These are phyloP conservation scores for Scedosporium aurantiacum DNA, from an alignment of 2,329 filamentous ascomycete genomes.

Conservation along the genomic window DNA sequence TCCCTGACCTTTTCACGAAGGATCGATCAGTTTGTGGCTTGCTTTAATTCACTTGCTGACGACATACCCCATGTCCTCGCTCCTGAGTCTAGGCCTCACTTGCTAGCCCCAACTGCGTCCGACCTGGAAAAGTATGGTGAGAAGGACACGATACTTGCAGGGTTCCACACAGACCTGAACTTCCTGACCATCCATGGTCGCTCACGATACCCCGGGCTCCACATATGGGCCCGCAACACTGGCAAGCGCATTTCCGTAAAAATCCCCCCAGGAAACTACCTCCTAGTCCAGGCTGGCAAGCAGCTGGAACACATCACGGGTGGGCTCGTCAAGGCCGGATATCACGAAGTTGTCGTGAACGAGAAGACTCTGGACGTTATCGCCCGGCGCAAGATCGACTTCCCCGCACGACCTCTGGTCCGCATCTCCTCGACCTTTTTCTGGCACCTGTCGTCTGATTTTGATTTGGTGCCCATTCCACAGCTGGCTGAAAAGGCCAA, in stretches of 20 bases:
- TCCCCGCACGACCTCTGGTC: constrained; percentile 38
- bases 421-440: constrained; percentile 51
- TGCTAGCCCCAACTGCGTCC: constrained; percentile 49
- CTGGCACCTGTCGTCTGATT: constrained; percentile 48
- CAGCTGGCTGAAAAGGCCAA: constrained; percentile 32
- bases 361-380: constrained; percentile 38
- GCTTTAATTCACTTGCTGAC: not conserved
- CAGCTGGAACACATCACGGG: constrained; percentile 52
- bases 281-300: constrained; percentile 52
- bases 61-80: not conserved
- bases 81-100: constrained; percentile 36
- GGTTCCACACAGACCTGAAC: constrained; percentile 55
- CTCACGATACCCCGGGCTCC: constrained; percentile 48
- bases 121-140: constrained; percentile 42
- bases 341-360: constrained; percentile 51
- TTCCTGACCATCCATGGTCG: constrained; percentile 55
- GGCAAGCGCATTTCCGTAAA: constrained; percentile 46
- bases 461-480: constrained; percentile 41
- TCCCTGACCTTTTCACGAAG: constrained; percentile 4
- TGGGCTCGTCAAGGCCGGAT: constrained; percentile 50
- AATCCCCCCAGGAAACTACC: constrained; percentile 45
- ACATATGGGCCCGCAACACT: constrained; percentile 55
- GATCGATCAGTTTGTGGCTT: not conserved
- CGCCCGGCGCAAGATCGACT: constrained; percentile 25
- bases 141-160: constrained; percentile 47